Evolutionary conservation across 352 stramenopile species (phyloP).

Genomic region (Peronosclerospora sorghi): DNA sequence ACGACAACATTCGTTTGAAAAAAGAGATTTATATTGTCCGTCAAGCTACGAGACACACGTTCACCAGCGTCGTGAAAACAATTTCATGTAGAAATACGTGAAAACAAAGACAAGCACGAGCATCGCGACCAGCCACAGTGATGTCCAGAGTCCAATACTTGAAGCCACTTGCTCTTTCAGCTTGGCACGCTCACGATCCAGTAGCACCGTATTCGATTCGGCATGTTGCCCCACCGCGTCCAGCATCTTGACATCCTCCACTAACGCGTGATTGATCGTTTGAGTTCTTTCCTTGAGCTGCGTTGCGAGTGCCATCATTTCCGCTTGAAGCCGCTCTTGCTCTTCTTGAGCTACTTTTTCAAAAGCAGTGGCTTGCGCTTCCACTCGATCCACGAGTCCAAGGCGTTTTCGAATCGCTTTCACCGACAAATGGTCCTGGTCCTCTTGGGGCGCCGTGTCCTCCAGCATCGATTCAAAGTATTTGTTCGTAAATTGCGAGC

Average conservation of each 20-base stretch:
- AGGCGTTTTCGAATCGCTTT: slow-evolving; percentile 46
- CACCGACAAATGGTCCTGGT: slow-evolving; percentile 50
- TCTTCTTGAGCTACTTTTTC: slow-evolving; percentile 42
- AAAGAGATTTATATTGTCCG: background rate
- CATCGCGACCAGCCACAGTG: slow-evolving; percentile 50
- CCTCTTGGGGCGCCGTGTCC: slow-evolving; percentile 12
- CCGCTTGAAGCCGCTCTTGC: slow-evolving; percentile 57
- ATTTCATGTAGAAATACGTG: slow-evolving; percentile 74
- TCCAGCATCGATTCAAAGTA: slow-evolving; percentile 62
- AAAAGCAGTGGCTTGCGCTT: slow-evolving; percentile 20
- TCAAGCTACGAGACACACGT: background rate
- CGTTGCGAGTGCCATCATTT: slow-evolving; percentile 64
- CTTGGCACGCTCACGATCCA: slow-evolving; percentile 50
- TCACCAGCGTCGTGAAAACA: slow-evolving; percentile 54
- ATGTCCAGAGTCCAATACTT: slow-evolving; percentile 69
- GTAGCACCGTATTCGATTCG: slow-evolving; percentile 46
- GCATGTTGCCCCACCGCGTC: slow-evolving; percentile 60
- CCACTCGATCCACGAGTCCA: slow-evolving; percentile 30
- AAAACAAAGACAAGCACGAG: slow-evolving; percentile 50
- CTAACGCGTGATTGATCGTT: slow-evolving; percentile 60
- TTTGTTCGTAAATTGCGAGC: slow-evolving; percentile 8
- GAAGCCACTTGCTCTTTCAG: slow-evolving; percentile 56
- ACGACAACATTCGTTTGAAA: too few species aligned
- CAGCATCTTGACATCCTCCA: slow-evolving; percentile 64
- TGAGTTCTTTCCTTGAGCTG: slow-evolving; percentile 65